A percentile compares a stretch with the other conserved stretches of the same genome.
Evolutionary conservation across 371 early-diverging fungal genomes (phyloP).

Genomic region (Zychaea mexicana): DNA sequence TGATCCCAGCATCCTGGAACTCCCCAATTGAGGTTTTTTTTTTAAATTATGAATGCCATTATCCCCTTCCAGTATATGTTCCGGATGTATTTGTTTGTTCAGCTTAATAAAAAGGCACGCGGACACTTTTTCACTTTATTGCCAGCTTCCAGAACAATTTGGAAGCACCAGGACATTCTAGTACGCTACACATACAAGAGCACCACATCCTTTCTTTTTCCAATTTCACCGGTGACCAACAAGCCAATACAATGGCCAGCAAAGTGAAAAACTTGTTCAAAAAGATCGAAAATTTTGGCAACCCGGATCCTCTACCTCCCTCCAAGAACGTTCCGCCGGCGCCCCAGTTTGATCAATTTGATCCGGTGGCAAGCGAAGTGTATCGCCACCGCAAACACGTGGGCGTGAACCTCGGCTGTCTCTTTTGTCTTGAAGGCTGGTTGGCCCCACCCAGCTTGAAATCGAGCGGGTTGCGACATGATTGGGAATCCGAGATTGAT

Average conservation of each 20-base stretch:
- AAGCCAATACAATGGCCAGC: not conserved
- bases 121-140: constrained; percentile 2
- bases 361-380: constrained; percentile 18
- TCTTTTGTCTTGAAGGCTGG: constrained; percentile 67
- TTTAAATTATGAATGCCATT: not conserved
- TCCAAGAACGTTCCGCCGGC: constrained; percentile 14
- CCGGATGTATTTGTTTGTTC: constrained; percentile 5
- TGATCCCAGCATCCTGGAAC: no score
- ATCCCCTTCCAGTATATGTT: not conserved
- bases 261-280: constrained; percentile 10
- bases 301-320: constrained; percentile 3
- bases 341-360: constrained; percentile 22
- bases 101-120: not conserved
- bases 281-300: constrained; percentile 11
- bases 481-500: constrained; percentile 35
- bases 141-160: not conserved
- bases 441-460: constrained; percentile 34
- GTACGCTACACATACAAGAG: no score
- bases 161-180: not conserved
- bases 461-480: constrained; percentile 36
- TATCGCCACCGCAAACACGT: constrained; percentile 32
- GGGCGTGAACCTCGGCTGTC: constrained; percentile 68
- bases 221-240: not conserved
- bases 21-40: no score
- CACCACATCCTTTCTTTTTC: not conserved